Evolutionary conservation across 2,329 filamentous ascomycete species (phyloP).

Genomic region (Ascochyta viciae-villosae): DNA sequence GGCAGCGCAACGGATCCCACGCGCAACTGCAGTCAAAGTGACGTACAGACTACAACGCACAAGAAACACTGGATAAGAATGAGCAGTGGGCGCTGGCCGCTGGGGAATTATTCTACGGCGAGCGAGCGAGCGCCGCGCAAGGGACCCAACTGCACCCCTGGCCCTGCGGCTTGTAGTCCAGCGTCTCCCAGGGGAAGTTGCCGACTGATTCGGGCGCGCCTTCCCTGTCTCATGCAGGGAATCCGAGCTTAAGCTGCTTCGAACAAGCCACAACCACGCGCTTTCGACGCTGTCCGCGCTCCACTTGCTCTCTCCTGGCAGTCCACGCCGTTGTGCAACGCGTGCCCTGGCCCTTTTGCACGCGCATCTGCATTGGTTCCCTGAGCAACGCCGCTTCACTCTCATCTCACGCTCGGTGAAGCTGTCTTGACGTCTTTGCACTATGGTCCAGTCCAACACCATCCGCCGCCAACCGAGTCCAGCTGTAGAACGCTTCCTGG

Average conservation of each 20-base stretch:
- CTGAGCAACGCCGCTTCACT: constrained; percentile 8
- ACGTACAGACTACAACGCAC: constrained; percentile 8
- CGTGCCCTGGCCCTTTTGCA: constrained; percentile 3
- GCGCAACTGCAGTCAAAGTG: constrained; percentile 7
- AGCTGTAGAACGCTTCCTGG: not conserved
- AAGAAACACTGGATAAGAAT: not conserved
- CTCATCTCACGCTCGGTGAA: not conserved
- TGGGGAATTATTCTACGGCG: constrained; percentile 5
- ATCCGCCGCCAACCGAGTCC: not conserved
- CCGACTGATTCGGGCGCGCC: constrained; percentile 12
- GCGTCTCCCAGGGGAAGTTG: constrained; percentile 14
- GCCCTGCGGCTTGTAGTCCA: constrained; percentile 11
- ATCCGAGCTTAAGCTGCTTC: constrained; percentile 1
- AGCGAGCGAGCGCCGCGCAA: constrained; percentile 7
- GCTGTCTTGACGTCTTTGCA: not conserved
- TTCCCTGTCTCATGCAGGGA: constrained; percentile 21
- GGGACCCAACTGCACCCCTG: constrained; percentile 14
- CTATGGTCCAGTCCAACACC: not conserved
- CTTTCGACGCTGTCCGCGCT: constrained; percentile 7
- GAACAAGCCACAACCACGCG: constrained; percentile 13
- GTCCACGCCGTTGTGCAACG: constrained; percentile 10
- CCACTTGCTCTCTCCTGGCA: constrained; percentile 4
- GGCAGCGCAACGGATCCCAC: constrained; percentile 6
- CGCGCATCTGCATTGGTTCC: constrained; percentile 5
- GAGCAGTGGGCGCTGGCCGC: constrained; percentile 7